Conservation (phyloP, 495 filamentous ascomycete genomes). For the Cercophora sp. region DNA sequence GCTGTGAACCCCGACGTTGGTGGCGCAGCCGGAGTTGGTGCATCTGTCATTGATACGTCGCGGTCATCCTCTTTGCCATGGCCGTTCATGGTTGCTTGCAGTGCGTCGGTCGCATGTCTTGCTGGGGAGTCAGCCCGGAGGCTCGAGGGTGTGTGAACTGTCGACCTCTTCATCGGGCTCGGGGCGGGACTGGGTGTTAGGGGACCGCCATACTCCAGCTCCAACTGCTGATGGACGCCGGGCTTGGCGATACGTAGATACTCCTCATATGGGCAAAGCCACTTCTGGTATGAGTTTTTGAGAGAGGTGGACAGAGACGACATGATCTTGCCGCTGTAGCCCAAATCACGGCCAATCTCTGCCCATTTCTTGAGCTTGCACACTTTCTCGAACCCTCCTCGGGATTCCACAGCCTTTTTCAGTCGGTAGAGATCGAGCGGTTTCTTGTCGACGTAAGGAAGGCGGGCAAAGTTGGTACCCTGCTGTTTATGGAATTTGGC, state of each 20-base stretch:
- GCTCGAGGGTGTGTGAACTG: constrained; percentile 64
- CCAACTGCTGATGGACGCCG: constrained; percentile 92
- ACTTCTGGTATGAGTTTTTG: constrained; percentile 96
- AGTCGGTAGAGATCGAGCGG: constrained; percentile 92
- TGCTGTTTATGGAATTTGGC: constrained; percentile 96
- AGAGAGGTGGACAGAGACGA: constrained; percentile 97
- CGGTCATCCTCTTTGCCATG: constrained; percentile 40
- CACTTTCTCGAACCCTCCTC: constrained; percentile 91
- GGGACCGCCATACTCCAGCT: constrained; percentile 88
- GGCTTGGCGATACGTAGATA: constrained; percentile 90
- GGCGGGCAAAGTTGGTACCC: constrained; percentile 86
- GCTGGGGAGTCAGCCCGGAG: constrained; percentile 66
- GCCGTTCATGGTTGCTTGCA: constrained; percentile 60
- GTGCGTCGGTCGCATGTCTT: constrained; percentile 61
- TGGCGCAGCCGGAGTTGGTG: constrained; percentile 40
- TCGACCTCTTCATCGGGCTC: constrained; percentile 77
- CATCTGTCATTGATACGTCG: constrained; percentile 54
- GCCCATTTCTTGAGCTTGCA: constrained; percentile 99
- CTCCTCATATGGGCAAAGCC: constrained; percentile 94
- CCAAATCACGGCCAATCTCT: constrained; percentile 93
- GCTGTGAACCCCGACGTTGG: constrained; percentile 70
- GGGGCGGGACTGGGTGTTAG: constrained; percentile 86
- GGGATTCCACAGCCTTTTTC: constrained; percentile 91
- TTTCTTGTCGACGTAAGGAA: constrained; percentile 96
- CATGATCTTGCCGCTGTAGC: constrained; percentile 99